A percentile compares a stretch with the other conserved stretches of the same genome.
phyloP scores from a whole-genome alignment of 2,329 filamentous ascomycete species.

The Colletotrichum simmondsii region DNA sequence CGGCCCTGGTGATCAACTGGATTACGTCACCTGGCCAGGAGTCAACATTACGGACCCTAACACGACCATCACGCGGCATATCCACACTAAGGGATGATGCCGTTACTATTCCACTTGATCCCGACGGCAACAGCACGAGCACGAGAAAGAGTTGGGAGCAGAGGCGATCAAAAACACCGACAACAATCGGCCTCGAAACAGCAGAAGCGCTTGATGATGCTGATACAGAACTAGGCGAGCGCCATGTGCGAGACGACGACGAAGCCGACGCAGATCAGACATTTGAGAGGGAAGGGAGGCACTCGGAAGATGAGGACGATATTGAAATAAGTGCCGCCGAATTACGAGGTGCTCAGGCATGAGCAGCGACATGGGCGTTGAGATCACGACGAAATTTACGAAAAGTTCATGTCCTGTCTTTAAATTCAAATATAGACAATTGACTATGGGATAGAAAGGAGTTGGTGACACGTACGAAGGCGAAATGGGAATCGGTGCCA shows the following conservation, averaged over 20 bases:
- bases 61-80: slow-evolving; percentile 6
- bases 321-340: neutral
- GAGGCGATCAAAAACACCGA: neutral
- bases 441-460: neutral
- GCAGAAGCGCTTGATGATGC: neutral
- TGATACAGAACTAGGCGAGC: neutral
- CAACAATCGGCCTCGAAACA: neutral
- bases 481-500: neutral
- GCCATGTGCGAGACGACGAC: neutral
- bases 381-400: neutral
- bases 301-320: neutral
- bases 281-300: neutral
- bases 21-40: slow-evolving; percentile 23
- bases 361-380: neutral
- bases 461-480: neutral
- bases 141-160: slow-evolving; percentile 19
- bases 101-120: slow-evolving; percentile 15
- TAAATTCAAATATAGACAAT: neutral
- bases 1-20: slow-evolving; percentile 29
- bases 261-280: neutral
- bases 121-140: slow-evolving; percentile 3
- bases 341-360: neutral
- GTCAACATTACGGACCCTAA: slow-evolving; percentile 16
- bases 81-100: slow-evolving; percentile 13
- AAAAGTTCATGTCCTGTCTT: neutral